These are phyloP conservation scores for Cupressus sempervirens DNA, from an alignment of 75 land plant genomes.

Conservation along the genomic window DNA sequence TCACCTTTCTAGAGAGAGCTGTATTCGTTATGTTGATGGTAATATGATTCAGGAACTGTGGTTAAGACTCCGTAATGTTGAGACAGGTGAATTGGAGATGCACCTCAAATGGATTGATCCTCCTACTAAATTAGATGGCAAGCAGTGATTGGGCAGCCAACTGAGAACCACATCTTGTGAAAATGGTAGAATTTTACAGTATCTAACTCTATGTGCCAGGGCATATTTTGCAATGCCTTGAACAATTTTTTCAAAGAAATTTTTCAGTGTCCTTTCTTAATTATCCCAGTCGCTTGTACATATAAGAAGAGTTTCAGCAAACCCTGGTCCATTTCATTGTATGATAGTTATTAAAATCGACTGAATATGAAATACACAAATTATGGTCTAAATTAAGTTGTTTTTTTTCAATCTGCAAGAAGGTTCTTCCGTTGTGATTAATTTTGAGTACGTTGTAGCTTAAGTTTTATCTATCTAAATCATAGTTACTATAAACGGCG, in stretches of 20 bases:
- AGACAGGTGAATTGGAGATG: constrained; percentile 71
- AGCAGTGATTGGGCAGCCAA: background rate
- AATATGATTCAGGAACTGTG: constrained; percentile 72
- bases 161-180: background rate
- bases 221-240: background rate
- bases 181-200: background rate
- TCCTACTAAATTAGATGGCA: background rate
- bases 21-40: constrained; percentile 50
- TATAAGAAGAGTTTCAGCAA: background rate
- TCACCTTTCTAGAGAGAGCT: constrained; percentile 62
- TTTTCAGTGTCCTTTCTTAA: background rate
- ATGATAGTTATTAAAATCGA: too few relatives aligned
- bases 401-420: background rate
- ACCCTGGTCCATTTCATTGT: background rate
- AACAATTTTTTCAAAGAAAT: background rate
- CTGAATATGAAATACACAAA: background rate
- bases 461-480: background rate
- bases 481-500: too few relatives aligned
- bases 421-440: background rate
- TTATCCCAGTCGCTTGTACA: background rate
- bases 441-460: background rate
- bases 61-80: constrained; percentile 70
- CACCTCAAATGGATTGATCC: constrained; percentile 61
- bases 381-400: background rate
- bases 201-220: background rate